Conservation (phyloP, 768 basidiomycete species). For the Collybia mongolica region DNA sequence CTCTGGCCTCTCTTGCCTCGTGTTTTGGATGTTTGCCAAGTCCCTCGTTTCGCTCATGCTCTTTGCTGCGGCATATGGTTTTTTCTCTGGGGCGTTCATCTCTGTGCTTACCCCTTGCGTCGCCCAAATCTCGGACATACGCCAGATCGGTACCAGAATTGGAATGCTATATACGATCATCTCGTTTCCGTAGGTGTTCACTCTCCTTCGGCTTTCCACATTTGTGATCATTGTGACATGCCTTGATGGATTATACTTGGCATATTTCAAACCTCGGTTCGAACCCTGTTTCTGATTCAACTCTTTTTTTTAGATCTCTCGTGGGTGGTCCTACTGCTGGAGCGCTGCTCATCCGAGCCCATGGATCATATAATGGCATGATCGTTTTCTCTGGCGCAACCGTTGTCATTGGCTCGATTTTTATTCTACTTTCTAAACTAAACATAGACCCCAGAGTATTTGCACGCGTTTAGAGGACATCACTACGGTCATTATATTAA, state of each 20-base stretch:
- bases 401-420: slow-evolving; percentile 55
- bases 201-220: not conserved
- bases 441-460: slow-evolving; percentile 40
- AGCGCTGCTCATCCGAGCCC: slow-evolving; percentile 42
- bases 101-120: slow-evolving; percentile 68
- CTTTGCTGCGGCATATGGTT: slow-evolving; percentile 59
- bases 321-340: slow-evolving; percentile 67
- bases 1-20: slow-evolving; percentile 57
- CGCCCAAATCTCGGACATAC: slow-evolving; percentile 59
- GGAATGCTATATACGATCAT: slow-evolving; percentile 65
- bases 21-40: slow-evolving; percentile 53
- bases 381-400: slow-evolving; percentile 61
- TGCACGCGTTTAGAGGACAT: slow-evolving; percentile 39
- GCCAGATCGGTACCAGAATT: slow-evolving; percentile 60
- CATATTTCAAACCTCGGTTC: not conserved
- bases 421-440: slow-evolving; percentile 51
- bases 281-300: not conserved
- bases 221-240: not conserved
- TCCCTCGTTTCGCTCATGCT: slow-evolving; percentile 39
- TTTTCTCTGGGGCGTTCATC: slow-evolving; percentile 68
- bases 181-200: slow-evolving; percentile 64
- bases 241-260: not conserved
- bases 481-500: not conserved
- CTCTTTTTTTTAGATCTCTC: slow-evolving; percentile 44
- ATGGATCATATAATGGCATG: slow-evolving; percentile 48